Percentiles rank a stretch among this genome's conserved stretches.
phyloP scores from a whole-genome alignment of 2,329 filamentous ascomycete species.

The Xylaria sp. region DNA sequence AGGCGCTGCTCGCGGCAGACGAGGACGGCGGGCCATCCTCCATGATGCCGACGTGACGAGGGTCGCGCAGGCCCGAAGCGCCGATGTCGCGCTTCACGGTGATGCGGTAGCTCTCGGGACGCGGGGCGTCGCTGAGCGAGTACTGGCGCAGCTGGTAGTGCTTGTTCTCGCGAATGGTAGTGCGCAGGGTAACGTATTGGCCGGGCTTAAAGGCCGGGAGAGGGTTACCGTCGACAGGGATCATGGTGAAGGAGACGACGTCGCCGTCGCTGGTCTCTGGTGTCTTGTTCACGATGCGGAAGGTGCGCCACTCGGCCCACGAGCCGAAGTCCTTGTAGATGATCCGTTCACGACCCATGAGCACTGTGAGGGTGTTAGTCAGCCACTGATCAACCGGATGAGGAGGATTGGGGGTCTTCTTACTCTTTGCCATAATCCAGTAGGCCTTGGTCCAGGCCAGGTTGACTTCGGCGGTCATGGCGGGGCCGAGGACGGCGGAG shows the following conservation, averaged over 20 bases:
- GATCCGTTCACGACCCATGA: slow-evolving; percentile 60
- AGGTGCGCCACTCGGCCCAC: slow-evolving; percentile 64
- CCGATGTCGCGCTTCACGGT: slow-evolving; percentile 64
- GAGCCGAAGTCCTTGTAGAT: slow-evolving; percentile 56
- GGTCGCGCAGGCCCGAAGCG: slow-evolving; percentile 18
- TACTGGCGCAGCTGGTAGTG: slow-evolving; percentile 66
- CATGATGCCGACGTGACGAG: slow-evolving; percentile 4
- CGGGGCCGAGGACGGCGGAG: slow-evolving; percentile 58
- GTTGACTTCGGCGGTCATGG: slow-evolving; percentile 58
- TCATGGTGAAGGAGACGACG: slow-evolving; percentile 66
- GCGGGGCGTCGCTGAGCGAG: slow-evolving; percentile 62
- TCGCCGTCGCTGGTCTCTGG: slow-evolving; percentile 54
- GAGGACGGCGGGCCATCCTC: slow-evolving; percentile 26
- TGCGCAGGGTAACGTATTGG: slow-evolving; percentile 64
- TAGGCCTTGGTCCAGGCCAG: slow-evolving; percentile 68
- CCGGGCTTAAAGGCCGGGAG: slow-evolving; percentile 62
- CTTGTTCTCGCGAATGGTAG: slow-evolving; percentile 51
- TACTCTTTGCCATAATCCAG: slow-evolving; percentile 60
- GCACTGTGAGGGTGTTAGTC: slow-evolving; percentile 36
- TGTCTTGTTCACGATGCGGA: slow-evolving; percentile 60
- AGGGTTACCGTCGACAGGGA: slow-evolving; percentile 54
- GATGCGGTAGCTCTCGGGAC: slow-evolving; percentile 60
- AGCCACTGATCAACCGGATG: not conserved
- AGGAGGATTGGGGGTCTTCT: not conserved
- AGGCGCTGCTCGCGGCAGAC: slow-evolving; percentile 31